Evolutionary conservation across 768 basidiomycete species (phyloP), one percentile per base, ranked within the genome.

Genomic region (Mrakia blollopis): DNA sequence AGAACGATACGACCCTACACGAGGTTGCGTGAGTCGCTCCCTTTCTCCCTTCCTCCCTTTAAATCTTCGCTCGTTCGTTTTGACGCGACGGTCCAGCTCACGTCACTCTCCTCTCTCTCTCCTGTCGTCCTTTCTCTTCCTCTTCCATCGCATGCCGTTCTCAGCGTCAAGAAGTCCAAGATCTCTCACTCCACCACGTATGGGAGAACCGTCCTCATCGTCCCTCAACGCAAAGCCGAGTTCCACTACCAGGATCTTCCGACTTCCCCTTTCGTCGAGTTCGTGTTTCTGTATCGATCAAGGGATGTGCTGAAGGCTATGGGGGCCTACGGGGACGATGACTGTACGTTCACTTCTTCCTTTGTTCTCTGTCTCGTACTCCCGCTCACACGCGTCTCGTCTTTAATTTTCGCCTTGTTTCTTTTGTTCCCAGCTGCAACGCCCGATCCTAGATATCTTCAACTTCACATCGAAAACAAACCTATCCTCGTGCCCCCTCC

Each of bases 151-250:
- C n/a, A n/a, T n/a, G n/a, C n/a, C n/a, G n/a, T 54, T 32, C 21
- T 11, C 47, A 32, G 70, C 28, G 69, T 50, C 50, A 65, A 65
- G 18, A 65, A 65, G 63, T 18, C 13, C 63, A 65, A 65, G 63
- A 65, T 65, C 63, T 37, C 35, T 35, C 63, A 37, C 63, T 30
- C 63, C 8, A 65, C 32, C 21, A 37, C 37, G 63, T 65, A n/a
- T n/a, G n/a, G n/a, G n/a, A n/a, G n/a, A n/a, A 30, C 63, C 32
- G 8, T 65, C 16, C 23, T 16, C n/a, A 65, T 65, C 63, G 30
- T 16, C 35, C 63, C 21, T 21, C 63, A 65, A 18, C 63, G 63
- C 1, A 30, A 23, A 8, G 28, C 23, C 16, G 63, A n/a, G 32
- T 65, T 37, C 32, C 63, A 65, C 63, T 65, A 65, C 63, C 14